These are phyloP conservation scores for Xylaria nigripes DNA, from an alignment of 495 filamentous ascomycete species.

Conservation along the genomic window DNA sequence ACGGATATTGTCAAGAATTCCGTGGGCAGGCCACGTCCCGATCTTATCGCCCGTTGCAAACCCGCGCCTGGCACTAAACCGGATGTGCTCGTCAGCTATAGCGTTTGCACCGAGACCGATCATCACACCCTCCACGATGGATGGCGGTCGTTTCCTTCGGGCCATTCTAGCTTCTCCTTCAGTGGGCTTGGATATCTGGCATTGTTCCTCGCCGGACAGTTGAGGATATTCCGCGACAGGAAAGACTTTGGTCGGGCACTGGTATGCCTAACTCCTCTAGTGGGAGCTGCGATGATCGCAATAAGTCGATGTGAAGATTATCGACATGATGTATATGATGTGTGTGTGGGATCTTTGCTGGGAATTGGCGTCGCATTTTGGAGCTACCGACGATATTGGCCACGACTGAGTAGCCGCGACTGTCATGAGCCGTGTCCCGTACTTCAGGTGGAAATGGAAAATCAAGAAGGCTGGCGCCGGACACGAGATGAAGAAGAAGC, in stretches of 20 bases:
- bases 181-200: conserved; percentile 75
- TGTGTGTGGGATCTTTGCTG: conserved; percentile 64
- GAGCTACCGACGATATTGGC: conserved; percentile 66
- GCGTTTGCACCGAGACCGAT: conserved; percentile 71
- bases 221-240: conserved; percentile 68
- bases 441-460: conserved; percentile 19
- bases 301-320: conserved; percentile 93
- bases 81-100: conserved; percentile 60
- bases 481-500: conserved; percentile 29
- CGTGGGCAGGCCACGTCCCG: conserved; percentile 82
- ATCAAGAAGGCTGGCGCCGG: conserved; percentile 22
- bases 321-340: conserved; percentile 89
- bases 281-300: conserved; percentile 80
- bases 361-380: conserved; percentile 70
- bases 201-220: conserved; percentile 70
- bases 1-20: conserved; percentile 91
- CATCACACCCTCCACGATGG: conserved; percentile 81
- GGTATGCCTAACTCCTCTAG: conserved; percentile 57
- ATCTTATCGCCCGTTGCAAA: conserved; percentile 81
- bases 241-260: conserved; percentile 59
- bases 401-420: conserved; percentile 36
- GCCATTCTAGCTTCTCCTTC: conserved; percentile 82
- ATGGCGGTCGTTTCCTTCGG: conserved; percentile 87
- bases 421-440: conserved; percentile 45
- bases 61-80: conserved; percentile 56